Evolutionary conservation across 139 green algal genomes (phyloP).

Genomic region (Chlorella sp.): DNA sequence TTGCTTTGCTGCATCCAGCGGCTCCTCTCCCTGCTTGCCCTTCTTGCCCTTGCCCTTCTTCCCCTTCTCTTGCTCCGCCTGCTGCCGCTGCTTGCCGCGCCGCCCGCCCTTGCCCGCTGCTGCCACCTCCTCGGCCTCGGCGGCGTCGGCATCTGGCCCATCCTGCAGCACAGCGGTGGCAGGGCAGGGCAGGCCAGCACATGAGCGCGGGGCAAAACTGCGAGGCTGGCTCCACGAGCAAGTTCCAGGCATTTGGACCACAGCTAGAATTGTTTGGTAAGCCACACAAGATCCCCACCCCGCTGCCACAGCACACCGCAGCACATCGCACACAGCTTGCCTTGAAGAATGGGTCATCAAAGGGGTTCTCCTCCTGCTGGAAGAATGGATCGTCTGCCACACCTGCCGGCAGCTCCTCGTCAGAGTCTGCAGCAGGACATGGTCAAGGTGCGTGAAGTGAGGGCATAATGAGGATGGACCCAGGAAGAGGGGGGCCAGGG

Average conservation of each 20-base stretch:
- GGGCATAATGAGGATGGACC: no score
- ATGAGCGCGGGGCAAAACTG: no score
- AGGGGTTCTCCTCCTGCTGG: slow-evolving; percentile 70
- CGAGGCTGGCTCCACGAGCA: no score
- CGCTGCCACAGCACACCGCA: no score
- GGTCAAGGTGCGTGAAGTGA: no score
- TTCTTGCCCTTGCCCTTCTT: slow-evolving; percentile 35
- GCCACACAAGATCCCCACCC: no score
- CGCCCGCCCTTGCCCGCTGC: slow-evolving; percentile 23
- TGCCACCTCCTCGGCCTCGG: not conserved
- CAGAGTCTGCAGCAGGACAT: slow-evolving; percentile 4
- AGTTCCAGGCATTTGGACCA: no score
- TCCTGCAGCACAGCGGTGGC: slow-evolving; percentile 25
- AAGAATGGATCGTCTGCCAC: slow-evolving; percentile 58
- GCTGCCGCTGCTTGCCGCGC: not conserved
- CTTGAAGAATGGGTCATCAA: slow-evolving; percentile 90
- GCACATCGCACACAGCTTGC: slow-evolving; percentile 15
- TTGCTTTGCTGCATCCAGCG: slow-evolving; percentile 11
- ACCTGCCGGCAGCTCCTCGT: slow-evolving; percentile 16
- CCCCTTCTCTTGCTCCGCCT: slow-evolving; percentile 34
- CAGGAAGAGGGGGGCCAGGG: no score
- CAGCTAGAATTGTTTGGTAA: no score
- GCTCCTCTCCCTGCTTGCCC: slow-evolving; percentile 31
- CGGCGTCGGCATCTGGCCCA: not conserved
- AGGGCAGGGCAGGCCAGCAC: no score